phyloP scores from a whole-genome alignment of 495 filamentous ascomycete genomes.

The Thermochaetoides thermophila region DNA sequence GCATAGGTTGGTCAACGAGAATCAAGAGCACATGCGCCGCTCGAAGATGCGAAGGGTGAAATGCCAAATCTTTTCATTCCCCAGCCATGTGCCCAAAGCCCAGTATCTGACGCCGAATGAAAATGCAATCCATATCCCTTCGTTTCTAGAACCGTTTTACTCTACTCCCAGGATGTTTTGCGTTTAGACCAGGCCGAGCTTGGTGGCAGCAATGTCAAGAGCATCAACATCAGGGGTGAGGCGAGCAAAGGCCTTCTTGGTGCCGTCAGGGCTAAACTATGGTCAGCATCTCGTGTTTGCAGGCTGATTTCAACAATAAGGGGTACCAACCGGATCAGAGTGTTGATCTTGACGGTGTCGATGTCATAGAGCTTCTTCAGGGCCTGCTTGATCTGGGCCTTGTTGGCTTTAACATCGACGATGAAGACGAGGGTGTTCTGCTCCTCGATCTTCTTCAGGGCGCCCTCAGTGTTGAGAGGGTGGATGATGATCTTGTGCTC shows the following conservation, averaged over 20 bases:
- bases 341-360: conserved; percentile 96
- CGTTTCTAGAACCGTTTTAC: conserved; percentile 10
- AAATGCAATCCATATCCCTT: conserved; percentile 22
- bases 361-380: conserved; percentile 99
- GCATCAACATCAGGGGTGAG: conserved; percentile 94
- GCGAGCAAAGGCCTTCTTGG: conserved; percentile 96
- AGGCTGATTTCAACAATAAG: neutral
- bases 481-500: conserved; percentile 79
- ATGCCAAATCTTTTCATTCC: conserved; percentile 23
- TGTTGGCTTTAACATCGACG: conserved; percentile 96
- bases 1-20: too few relatives aligned
- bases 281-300: neutral
- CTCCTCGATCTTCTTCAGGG: conserved; percentile 99
- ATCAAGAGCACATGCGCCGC: too few relatives aligned
- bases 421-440: conserved; percentile 99
- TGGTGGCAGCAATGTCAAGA: conserved; percentile 97
- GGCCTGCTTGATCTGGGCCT: conserved; percentile 96
- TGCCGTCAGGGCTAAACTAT: conserved; percentile 64
- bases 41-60: too few relatives aligned
- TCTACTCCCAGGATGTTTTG: conserved; percentile 4
- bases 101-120: conserved; percentile 24
- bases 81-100: conserved; percentile 16
- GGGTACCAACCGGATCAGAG: conserved; percentile 70
- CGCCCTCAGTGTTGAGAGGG: conserved; percentile 88
- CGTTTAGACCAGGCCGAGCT: conserved; percentile 87